phyloP scores from a whole-genome alignment of 495 filamentous ascomycete species.

The Friedmanniomyces simplex region DNA sequence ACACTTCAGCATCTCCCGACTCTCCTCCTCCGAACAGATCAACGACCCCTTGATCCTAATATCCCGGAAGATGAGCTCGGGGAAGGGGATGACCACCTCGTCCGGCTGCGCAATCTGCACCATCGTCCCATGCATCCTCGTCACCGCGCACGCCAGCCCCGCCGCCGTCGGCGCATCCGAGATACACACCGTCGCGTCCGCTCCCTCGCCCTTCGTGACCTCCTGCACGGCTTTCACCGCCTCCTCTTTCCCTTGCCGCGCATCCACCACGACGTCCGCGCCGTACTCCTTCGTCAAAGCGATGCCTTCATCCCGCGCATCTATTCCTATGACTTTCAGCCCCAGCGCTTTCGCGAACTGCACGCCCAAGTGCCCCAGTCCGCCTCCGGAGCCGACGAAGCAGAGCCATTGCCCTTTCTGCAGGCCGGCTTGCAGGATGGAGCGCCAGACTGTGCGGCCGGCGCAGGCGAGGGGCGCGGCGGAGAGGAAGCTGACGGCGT shows the following conservation, averaged over 20 bases:
- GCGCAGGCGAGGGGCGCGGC: constrained; percentile 50
- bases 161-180: constrained; percentile 37
- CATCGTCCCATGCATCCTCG: constrained; percentile 44
- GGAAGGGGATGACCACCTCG: constrained; percentile 41
- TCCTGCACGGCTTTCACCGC: constrained; percentile 38
- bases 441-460: constrained; percentile 44
- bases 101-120: constrained; percentile 46
- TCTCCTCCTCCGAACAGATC: constrained; percentile 38
- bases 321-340: constrained; percentile 43
- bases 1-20: constrained; percentile 39
- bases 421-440: constrained; percentile 37
- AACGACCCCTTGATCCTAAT: constrained; percentile 42
- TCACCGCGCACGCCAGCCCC: constrained; percentile 40
- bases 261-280: constrained; percentile 44
- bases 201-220: constrained; percentile 39
- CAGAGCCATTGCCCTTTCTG: constrained; percentile 39
- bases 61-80: constrained; percentile 45
- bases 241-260: constrained; percentile 35
- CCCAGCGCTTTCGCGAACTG: constrained; percentile 48
- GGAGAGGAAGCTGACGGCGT: constrained; percentile 37
- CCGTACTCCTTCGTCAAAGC: constrained; percentile 35
- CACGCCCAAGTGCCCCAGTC: constrained; percentile 44
- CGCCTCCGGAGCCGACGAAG: constrained; percentile 48
- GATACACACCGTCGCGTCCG: constrained; percentile 38
- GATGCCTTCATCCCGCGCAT: constrained; percentile 46